Percentiles rank a stretch among this genome's conserved stretches.
Conservation (phyloP, 1,139 yeast species). For the Hyphopichia wangnamkhiaoensis region DNA sequence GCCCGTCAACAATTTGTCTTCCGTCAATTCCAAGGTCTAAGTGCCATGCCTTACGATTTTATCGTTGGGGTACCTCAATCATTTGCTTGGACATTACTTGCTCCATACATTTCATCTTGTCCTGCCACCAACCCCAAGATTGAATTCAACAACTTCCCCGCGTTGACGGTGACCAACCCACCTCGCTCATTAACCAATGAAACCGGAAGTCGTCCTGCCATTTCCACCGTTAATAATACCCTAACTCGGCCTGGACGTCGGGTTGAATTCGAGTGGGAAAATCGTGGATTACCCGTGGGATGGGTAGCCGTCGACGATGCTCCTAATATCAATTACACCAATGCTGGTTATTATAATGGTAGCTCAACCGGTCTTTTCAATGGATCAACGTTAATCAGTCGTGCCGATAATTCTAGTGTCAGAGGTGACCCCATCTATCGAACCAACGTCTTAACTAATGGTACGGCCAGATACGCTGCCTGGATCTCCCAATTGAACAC, state of each 20-base stretch:
- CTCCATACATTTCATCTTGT: slow-evolving; percentile 7
- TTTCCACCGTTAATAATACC: slow-evolving; percentile 6
- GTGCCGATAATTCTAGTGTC: not conserved
- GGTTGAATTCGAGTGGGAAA: slow-evolving; percentile 6
- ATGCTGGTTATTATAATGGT: slow-evolving; percentile 5
- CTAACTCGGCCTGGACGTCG: slow-evolving; percentile 5
- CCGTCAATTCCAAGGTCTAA: slow-evolving; percentile 7
- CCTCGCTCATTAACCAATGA: slow-evolving; percentile 2
- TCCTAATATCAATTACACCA: slow-evolving; percentile 3
- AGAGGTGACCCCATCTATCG: not conserved
- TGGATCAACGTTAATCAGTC: slow-evolving; percentile 3
- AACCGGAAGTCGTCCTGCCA: slow-evolving; percentile 4
- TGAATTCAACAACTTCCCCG: slow-evolving; percentile 5
- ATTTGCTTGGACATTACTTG: slow-evolving; percentile 5
- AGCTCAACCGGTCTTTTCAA: slow-evolving; percentile 5
- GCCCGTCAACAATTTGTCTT: slow-evolving; percentile 6
- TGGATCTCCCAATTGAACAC: slow-evolving; percentile 3
- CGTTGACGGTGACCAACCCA: slow-evolving; percentile 1
- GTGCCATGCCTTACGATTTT: slow-evolving; percentile 6
- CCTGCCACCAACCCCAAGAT: slow-evolving; percentile 5
- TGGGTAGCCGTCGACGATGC: slow-evolving; percentile 5
- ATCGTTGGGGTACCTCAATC: slow-evolving; percentile 6
- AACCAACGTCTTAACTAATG: not conserved
- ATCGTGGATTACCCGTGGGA: slow-evolving; percentile 6
- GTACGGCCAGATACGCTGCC: slow-evolving; percentile 1